Conservation (phyloP, 176 grass and related monocot species). For the Raddia distichophylla region DNA sequence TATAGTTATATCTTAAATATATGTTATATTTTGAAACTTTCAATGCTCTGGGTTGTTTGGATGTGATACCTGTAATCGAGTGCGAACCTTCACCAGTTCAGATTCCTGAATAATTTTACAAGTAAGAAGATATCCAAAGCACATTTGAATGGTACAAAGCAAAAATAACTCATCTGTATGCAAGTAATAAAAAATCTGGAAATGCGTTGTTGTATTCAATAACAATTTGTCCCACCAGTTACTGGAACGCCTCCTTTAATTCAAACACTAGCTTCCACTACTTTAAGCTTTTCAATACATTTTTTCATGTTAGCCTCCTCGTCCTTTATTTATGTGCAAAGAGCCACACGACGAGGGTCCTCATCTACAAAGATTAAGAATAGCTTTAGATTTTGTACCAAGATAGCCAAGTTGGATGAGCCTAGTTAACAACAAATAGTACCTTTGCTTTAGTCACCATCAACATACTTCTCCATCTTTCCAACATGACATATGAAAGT, state of each 20-base stretch:
- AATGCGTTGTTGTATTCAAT: neutral
- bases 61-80: constrained; percentile 67
- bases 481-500: constrained; percentile 55
- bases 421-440: constrained; percentile 32
- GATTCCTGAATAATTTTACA: constrained; percentile 76
- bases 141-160: constrained; percentile 11
- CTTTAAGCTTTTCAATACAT: constrained; percentile 84
- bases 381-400: constrained; percentile 42
- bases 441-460: constrained; percentile 70
- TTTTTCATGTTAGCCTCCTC: constrained; percentile 67
- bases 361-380: constrained; percentile 58
- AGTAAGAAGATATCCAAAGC: constrained; percentile 39
- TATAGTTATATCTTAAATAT: constrained; percentile 4
- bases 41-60: constrained; percentile 4
- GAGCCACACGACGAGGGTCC: constrained; percentile 61
- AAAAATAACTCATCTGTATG: constrained; percentile 34
- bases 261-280: constrained; percentile 82
- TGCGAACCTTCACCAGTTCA: constrained; percentile 80
- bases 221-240: constrained; percentile 67
- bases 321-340: constrained; percentile 72
- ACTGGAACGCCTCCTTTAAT: constrained; percentile 79
- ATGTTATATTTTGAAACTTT: constrained; percentile 18
- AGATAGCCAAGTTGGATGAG: constrained; percentile 10
- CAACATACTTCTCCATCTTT: constrained; percentile 86
- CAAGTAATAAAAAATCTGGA: neutral